Conservation (phyloP, 495 filamentous ascomycete species). For the Penicillium canariense region DNA sequence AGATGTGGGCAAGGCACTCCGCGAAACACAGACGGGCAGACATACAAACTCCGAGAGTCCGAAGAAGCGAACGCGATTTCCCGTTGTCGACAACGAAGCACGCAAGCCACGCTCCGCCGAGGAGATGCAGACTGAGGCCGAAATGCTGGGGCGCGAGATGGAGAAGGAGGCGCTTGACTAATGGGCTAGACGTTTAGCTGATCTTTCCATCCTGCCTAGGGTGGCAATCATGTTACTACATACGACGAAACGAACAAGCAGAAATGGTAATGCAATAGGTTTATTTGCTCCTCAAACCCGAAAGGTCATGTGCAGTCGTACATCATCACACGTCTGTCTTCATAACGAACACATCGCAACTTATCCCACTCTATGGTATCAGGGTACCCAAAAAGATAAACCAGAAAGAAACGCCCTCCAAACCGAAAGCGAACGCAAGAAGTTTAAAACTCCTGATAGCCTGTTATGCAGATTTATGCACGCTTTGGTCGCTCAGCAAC, state of each 20-base stretch:
- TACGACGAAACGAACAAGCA: background rate
- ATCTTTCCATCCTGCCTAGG: background rate
- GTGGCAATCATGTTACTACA: background rate
- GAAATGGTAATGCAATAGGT: conserved; percentile 2
- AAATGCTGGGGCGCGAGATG: conserved; percentile 40
- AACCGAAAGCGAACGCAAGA: background rate
- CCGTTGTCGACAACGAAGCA: conserved; percentile 62
- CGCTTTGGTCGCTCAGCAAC: conserved; percentile 67
- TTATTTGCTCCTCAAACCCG: conserved; percentile 8
- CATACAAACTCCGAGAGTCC: background rate
- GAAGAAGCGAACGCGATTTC: conserved; percentile 45
- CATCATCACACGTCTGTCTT: conserved; percentile 18
- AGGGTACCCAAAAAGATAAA: conserved; percentile 8
- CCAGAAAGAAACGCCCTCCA: conserved; percentile 18
- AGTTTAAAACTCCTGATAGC: background rate
- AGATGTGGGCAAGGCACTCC: conserved; percentile 60
- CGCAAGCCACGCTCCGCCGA: conserved; percentile 65
- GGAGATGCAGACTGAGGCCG: conserved; percentile 81
- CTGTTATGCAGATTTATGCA: conserved; percentile 17
- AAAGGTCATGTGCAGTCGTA: conserved; percentile 14
- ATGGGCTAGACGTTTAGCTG: background rate
- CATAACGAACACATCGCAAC: conserved; percentile 12
- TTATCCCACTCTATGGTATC: conserved; percentile 22
- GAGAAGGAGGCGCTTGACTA: conserved; percentile 28
- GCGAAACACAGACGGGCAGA: conserved; percentile 13